Evolutionary conservation across 352 stramenopile genomes (phyloP), one percentile per base, ranked within the genome.

Genomic region (Phytophthora cajani): DNA sequence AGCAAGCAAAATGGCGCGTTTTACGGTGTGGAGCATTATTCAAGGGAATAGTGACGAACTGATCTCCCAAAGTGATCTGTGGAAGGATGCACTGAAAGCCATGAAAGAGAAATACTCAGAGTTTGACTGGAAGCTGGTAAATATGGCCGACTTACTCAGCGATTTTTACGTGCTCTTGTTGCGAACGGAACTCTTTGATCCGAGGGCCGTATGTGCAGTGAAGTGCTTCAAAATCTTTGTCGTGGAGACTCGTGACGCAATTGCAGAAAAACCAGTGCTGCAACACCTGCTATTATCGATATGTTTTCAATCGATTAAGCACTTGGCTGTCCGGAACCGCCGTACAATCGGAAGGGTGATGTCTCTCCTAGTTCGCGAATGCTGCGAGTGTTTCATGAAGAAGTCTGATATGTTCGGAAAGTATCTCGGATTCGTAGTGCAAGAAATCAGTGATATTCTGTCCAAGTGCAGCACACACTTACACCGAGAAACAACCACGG

Each of bases 351-450:
- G 67, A 23, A 72, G 56, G 16, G 68, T 68, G 7, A 64, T 94
- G 19, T 80, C 84, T 19, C 77, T 79, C 25, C 75, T 91, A n/a
- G 71, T 94, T 40, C 84, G 85, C 16, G 75, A 89, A 23, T 63
- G 72, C 12, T 94, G 87, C 59, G 85, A 93, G 11, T 64, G 75
- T 32, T 93, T 89, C 36, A 85, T 94, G 71, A 81, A 81, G 33
- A 82, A 59, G 0, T 65, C 82, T 0, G 85, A 94, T 11, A 67
- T 75, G 27, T 95, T 95, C 72, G 89, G 89, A n/a, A 90, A 84
- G 56, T 94, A 94, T 54, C 68, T 96, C 19, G 83, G 82, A 19
- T 86, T 89, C 58, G 82, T 95, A 5, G 78, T 96, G 17, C 76
- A 90, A 69, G 81, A 92, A 55, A 89, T 95, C n/a, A 79, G 82